A percentile compares a stretch with the other conserved stretches of the same genome.
phyloP scores from a whole-genome alignment of 2,329 filamentous ascomycete species.

The Venturia asperata region DNA sequence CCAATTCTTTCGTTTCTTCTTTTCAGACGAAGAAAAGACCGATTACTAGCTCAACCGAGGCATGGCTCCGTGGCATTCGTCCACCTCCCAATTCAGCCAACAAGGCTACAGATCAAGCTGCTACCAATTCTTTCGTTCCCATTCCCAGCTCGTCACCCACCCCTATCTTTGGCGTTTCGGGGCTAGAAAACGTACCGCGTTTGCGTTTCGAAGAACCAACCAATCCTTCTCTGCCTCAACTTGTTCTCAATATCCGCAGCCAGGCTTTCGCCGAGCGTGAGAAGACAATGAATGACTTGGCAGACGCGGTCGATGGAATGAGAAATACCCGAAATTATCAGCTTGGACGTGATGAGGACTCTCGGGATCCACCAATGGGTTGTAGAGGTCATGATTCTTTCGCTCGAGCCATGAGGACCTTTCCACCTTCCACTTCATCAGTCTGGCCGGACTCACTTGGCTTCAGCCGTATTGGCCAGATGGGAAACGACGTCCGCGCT shows the following conservation, averaged over 20 bases:
- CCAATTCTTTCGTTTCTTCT: no score
- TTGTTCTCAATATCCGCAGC: no score
- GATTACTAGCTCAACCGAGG: no score
- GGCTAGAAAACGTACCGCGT: not conserved
- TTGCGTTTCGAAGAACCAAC: not conserved
- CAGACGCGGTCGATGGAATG: not conserved
- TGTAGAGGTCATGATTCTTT: not conserved
- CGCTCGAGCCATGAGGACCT: not conserved
- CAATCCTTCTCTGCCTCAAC: not conserved
- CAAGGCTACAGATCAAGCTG: not conserved
- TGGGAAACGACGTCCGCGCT: not conserved
- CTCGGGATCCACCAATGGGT: not conserved
- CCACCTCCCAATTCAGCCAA: not conserved
- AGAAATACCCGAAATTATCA: not conserved
- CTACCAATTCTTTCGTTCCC: not conserved
- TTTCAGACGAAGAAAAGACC: not conserved
- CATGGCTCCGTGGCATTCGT: not conserved
- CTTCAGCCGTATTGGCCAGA: not conserved
- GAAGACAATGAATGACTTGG: not conserved
- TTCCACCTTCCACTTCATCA: not conserved
- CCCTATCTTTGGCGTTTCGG: not conserved
- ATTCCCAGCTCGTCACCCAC: not conserved
- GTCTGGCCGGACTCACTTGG: not conserved
- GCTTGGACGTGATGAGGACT: not conserved
- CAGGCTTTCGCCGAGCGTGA: not conserved